Percentiles rank a stretch among this genome's conserved stretches.
Conservation (phyloP, 2,329 filamentous ascomycete species). For the Fusarium chuoi region DNA sequence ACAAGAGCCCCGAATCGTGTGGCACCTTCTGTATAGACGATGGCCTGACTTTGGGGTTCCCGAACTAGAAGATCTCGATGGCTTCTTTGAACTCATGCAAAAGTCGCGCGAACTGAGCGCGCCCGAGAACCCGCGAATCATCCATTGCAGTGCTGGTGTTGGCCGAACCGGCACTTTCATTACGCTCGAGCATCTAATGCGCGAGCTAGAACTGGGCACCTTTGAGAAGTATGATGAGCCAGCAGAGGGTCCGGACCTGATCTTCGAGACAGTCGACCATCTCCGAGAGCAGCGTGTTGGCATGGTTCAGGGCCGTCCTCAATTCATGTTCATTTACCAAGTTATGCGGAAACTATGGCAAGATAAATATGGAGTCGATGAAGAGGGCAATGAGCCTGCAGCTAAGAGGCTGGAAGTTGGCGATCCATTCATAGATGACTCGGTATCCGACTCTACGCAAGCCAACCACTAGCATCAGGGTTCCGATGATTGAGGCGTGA, state of each 20-base stretch:
- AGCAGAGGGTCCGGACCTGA: constrained; percentile 64
- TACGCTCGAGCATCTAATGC: constrained; percentile 88
- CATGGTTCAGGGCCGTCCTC: constrained; percentile 92
- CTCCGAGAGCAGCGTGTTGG: constrained; percentile 88
- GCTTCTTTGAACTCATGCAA: constrained; percentile 75
- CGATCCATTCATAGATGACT: constrained; percentile 54
- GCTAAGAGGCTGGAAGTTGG: constrained; percentile 64
- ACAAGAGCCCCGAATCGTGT: constrained; percentile 69
- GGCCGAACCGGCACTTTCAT: constrained; percentile 96
- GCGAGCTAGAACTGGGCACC: constrained; percentile 80
- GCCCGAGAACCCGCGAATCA: constrained; percentile 73
- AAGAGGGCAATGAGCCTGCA: constrained; percentile 57
- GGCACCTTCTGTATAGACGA: constrained; percentile 85
- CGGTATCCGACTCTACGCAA: constrained; percentile 25
- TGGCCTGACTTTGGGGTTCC: constrained; percentile 95
- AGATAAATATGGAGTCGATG: constrained; percentile 65
- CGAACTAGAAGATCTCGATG: constrained; percentile 71
- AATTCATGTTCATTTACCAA: constrained; percentile 90
- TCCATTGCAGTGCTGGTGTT: constrained; percentile 91
- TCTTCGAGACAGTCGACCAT: constrained; percentile 81
- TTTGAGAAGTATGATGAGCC: constrained; percentile 61
- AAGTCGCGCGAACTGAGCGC: constrained; percentile 70
- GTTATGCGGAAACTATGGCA: constrained; percentile 81
- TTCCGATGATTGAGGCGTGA: constrained; percentile 8
- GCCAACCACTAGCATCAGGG: constrained; percentile 1